Evolutionary conservation across 2,329 filamentous ascomycete species (phyloP).

Genomic region (Celoporthe dispersa): DNA sequence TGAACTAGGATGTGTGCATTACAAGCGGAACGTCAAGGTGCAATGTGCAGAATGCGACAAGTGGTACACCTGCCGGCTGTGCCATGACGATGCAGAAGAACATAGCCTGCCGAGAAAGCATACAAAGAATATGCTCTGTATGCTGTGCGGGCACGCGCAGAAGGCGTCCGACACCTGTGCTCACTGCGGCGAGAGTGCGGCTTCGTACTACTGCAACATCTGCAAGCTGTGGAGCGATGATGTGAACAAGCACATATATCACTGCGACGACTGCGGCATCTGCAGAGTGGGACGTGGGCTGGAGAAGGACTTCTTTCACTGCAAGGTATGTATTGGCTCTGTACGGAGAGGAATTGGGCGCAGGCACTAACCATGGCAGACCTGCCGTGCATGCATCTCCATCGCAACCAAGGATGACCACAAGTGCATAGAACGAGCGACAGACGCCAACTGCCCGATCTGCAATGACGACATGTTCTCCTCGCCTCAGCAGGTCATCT

Average conservation of each 20-base stretch:
- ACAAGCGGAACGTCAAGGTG: slow-evolving; percentile 93
- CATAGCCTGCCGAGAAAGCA: slow-evolving; percentile 79
- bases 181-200: slow-evolving; percentile 75
- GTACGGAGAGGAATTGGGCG: too few species aligned
- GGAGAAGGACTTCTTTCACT: slow-evolving; percentile 97
- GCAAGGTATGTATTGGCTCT: slow-evolving; percentile 70
- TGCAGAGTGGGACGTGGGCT: slow-evolving; percentile 88
- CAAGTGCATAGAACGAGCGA: slow-evolving; percentile 91
- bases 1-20: slow-evolving; percentile 83
- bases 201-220: slow-evolving; percentile 89
- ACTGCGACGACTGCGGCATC: slow-evolving; percentile 94
- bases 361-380: slow-evolving; percentile 50
- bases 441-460: slow-evolving; percentile 94
- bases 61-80: slow-evolving; percentile 96
- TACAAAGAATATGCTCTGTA: slow-evolving; percentile 96
- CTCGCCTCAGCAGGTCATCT: slow-evolving; percentile 32
- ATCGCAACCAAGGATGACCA: slow-evolving; percentile 85
- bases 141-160: slow-evolving; percentile 89
- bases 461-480: slow-evolving; percentile 76
- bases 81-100: slow-evolving; percentile 83
- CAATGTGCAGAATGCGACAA: slow-evolving; percentile 87
- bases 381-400: slow-evolving; percentile 91
- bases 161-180: slow-evolving; percentile 77
- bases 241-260: slow-evolving; percentile 87
- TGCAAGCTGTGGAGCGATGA: slow-evolving; percentile 99